phyloP scores from a whole-genome alignment of 495 filamentous ascomycete genomes.

The Viridothelium virens region DNA sequence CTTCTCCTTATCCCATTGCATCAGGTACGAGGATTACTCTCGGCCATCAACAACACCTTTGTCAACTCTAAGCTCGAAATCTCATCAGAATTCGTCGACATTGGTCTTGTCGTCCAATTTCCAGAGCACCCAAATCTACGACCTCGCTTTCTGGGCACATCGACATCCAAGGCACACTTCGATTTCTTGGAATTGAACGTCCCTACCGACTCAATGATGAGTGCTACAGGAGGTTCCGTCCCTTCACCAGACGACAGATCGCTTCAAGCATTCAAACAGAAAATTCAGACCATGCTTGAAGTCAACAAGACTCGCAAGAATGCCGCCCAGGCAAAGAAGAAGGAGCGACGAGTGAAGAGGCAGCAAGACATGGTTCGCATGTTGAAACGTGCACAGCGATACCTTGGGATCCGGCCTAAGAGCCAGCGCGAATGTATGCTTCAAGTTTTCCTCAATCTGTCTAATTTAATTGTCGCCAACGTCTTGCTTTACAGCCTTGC shows the following conservation, averaged over 20 bases:
- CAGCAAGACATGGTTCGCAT: constrained; percentile 43
- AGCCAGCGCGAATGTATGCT: constrained; percentile 12
- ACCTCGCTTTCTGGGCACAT: constrained; percentile 58
- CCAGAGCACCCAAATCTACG: constrained; percentile 46
- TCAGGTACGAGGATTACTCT: constrained; percentile 54
- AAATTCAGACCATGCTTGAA: constrained; percentile 41
- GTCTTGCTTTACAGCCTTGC: background rate
- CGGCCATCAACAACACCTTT: constrained; percentile 50
- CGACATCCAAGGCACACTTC: constrained; percentile 33
- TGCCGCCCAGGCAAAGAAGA: constrained; percentile 40
- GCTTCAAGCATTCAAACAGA: constrained; percentile 41
- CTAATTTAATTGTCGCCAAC: no score
- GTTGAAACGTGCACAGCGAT: constrained; percentile 57
- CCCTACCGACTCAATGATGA: constrained; percentile 23
- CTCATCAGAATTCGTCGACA: constrained; percentile 37
- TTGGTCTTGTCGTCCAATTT: constrained; percentile 52
- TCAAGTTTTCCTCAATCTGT: background rate
- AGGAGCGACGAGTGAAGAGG: constrained; percentile 35
- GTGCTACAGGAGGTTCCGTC: constrained; percentile 4
- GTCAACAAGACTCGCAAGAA: constrained; percentile 41
- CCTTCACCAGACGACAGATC: constrained; percentile 28
- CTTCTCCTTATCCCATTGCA: constrained; percentile 55
- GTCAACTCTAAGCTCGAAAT: constrained; percentile 41
- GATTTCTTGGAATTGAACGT: constrained; percentile 29
- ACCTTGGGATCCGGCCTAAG: constrained; percentile 53